A percentile compares a stretch with the other conserved stretches of the same genome.
These are phyloP conservation scores for Dactylonectria estremocensis DNA, from an alignment of 2,329 filamentous ascomycete species.

Conservation along the genomic window DNA sequence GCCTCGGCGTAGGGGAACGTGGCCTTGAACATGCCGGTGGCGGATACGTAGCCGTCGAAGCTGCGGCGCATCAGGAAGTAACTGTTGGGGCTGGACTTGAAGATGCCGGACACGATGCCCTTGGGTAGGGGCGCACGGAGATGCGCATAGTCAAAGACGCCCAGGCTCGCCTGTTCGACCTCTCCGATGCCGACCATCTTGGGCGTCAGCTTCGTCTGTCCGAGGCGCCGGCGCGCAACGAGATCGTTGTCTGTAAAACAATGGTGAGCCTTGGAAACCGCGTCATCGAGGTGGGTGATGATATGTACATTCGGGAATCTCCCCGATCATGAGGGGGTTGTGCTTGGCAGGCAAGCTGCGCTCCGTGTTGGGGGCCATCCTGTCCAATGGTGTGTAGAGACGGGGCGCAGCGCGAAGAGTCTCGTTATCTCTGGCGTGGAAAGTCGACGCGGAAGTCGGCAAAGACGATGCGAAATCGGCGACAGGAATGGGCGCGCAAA, in stretches of 20 bases:
- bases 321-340: constrained; percentile 77
- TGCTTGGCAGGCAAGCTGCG: constrained; percentile 71
- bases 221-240: constrained; percentile 87
- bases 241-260: constrained; percentile 76
- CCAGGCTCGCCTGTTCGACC: constrained; percentile 80
- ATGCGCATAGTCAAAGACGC: constrained; percentile 96
- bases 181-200: constrained; percentile 85
- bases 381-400: constrained; percentile 39
- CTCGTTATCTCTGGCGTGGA: constrained; percentile 29
- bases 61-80: constrained; percentile 98
- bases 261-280: constrained; percentile 45
- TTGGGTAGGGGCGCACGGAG: constrained; percentile 93
- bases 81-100: constrained; percentile 88
- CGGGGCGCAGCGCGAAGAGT: constrained; percentile 44
- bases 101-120: constrained; percentile 93
- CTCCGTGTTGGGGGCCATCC: constrained; percentile 56
- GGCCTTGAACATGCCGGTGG: constrained; percentile 94
- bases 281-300: constrained; percentile 24
- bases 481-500: constrained; percentile 35
- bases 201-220: constrained; percentile 90
- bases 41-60: constrained; percentile 86
- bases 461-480: constrained; percentile 14
- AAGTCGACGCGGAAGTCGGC: constrained; percentile 39
- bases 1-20: constrained; percentile 85
- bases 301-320: constrained; percentile 73